A percentile compares a stretch with the other conserved stretches of the same genome.
phyloP scores from a whole-genome alignment of 768 basidiomycete genomes.

The Suillus luteus region DNA sequence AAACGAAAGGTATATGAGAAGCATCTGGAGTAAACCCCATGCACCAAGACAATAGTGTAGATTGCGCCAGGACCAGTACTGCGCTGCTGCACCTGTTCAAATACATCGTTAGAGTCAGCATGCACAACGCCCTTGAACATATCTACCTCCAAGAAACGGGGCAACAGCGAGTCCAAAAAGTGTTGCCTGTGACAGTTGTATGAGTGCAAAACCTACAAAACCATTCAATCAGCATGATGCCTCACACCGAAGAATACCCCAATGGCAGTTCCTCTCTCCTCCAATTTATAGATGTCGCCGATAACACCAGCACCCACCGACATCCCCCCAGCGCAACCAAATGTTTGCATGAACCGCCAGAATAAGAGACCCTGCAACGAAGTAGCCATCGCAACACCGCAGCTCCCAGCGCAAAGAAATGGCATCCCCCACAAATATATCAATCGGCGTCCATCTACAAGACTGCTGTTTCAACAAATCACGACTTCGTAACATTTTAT shows the following conservation, averaged over 20 bases:
- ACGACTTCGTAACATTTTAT: conserved; percentile 7
- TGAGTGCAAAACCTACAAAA: not conserved
- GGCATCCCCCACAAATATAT: conserved; percentile 53
- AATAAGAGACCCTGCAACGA: conserved; percentile 51
- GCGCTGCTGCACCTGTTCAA: conserved; percentile 42
- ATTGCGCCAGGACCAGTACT: conserved; percentile 60
- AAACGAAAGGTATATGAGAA: conserved; percentile 26
- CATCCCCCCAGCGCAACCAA: conserved; percentile 55
- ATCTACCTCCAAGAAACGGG: too few relatives aligned
- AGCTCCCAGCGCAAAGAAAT: conserved; percentile 51
- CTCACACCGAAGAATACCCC: conserved; percentile 53
- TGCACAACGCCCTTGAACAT: too few relatives aligned
- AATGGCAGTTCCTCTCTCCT: conserved; percentile 52
- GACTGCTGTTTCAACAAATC: not conserved
- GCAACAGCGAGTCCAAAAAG: too few relatives aligned
- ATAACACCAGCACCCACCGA: conserved; percentile 58
- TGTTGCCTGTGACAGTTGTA: conserved; percentile 21
- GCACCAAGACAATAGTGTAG: conserved; percentile 48
- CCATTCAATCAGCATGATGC: not conserved
- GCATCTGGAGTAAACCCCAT: conserved; percentile 38
- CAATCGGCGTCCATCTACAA: conserved; percentile 58
- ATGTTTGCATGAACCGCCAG: conserved; percentile 60
- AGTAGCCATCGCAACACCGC: conserved; percentile 53
- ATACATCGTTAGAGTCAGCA: too few relatives aligned
- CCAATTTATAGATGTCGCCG: conserved; percentile 59